Percentiles rank a stretch among this genome's conserved stretches.
Conservation (phyloP, 2,329 filamentous ascomycete genomes). For the Apiospora pterosperma region DNA sequence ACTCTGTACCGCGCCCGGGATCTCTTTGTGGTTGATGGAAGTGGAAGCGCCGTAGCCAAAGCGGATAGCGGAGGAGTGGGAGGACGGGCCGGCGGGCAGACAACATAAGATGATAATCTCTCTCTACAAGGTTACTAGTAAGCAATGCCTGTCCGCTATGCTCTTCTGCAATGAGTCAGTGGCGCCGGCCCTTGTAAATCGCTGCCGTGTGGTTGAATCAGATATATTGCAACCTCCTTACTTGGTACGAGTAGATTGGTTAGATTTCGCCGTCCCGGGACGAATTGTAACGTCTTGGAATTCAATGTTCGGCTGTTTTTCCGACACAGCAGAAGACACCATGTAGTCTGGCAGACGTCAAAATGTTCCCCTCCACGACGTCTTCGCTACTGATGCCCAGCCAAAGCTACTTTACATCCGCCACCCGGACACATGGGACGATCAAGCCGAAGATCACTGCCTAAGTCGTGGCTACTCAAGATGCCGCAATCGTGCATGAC, state of each 20-base stretch:
- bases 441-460: neutral
- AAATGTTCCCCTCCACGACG: neutral
- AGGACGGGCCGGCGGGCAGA: neutral
- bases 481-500: neutral
- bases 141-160: neutral
- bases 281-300: neutral
- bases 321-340: neutral
- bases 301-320: neutral
- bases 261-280: neutral
- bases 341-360: neutral
- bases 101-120: neutral
- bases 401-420: neutral
- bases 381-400: neutral
- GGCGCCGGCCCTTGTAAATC: neutral
- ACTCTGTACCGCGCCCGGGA: neutral
- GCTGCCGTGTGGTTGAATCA: neutral
- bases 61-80: neutral
- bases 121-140: neutral
- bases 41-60: neutral
- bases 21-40: neutral
- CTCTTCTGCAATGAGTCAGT: neutral
- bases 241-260: neutral
- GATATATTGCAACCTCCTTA: slow-evolving; percentile 1
- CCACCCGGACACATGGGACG: neutral
- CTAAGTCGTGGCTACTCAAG: neutral